Conservation (phyloP, 2,329 filamentous ascomycete species). For the Alternaria sp. region DNA sequence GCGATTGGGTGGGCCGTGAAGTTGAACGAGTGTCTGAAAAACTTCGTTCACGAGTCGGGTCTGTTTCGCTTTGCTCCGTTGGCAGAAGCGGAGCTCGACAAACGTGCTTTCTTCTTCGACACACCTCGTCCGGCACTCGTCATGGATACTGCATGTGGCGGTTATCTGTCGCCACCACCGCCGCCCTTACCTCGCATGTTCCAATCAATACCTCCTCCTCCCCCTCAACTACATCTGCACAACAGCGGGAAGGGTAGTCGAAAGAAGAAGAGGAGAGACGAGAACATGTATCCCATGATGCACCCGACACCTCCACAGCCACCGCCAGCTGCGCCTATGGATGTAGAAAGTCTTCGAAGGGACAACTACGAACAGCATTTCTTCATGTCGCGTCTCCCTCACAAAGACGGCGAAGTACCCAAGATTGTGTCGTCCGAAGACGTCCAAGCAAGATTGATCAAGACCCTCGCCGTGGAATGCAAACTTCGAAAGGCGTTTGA, state of each 20-base stretch:
- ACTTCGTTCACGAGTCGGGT: background rate
- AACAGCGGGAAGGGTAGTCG: background rate
- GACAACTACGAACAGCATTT: conserved; percentile 24
- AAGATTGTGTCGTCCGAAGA: conserved; percentile 6
- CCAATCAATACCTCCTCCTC: background rate
- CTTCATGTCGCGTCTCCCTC: conserved; percentile 36
- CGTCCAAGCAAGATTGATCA: conserved; percentile 32
- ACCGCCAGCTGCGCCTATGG: background rate
- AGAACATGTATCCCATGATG: background rate
- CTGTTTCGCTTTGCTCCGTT: conserved; percentile 9
- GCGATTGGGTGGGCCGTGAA: conserved; percentile 29
- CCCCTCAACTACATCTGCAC: background rate
- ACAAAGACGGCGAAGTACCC: conserved; percentile 7
- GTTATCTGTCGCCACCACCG: conserved; percentile 1
- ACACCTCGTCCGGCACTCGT: background rate
- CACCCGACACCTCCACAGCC: background rate
- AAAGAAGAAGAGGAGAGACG: background rate
- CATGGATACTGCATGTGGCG: too few relatives aligned
- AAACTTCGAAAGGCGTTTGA: conserved; percentile 28
- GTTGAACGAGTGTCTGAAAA: conserved; percentile 21
- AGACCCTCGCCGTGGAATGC: conserved; percentile 31
- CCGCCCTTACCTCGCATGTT: background rate
- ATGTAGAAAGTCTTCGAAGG: conserved; percentile 14
- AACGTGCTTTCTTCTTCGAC: conserved; percentile 30
- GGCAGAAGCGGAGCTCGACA: conserved; percentile 10